A percentile compares a stretch with the other conserved stretches of the same genome.
Conservation (phyloP, 345 rosid species). For the Zanthoxylum bungeanum region DNA sequence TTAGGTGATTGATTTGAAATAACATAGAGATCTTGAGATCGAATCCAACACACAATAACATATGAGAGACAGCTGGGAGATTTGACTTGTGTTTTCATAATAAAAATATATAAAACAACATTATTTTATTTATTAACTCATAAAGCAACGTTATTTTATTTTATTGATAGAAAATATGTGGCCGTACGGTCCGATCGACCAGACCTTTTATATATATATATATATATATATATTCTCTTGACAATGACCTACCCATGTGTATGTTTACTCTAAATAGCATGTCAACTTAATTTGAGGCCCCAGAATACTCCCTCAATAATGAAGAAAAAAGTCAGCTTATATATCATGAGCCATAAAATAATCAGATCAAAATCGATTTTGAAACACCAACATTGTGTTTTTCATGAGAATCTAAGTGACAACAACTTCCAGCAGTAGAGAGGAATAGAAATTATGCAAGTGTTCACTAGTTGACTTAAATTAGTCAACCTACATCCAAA, state of each 20-base stretch:
- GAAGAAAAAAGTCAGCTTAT: neutral
- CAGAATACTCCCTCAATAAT: neutral
- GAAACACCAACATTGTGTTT: neutral
- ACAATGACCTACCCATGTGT: neutral
- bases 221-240: neutral
- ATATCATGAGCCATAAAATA: neutral
- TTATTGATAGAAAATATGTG: no score
- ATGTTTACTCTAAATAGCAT: neutral
- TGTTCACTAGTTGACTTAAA: neutral
- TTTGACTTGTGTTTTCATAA: no score
- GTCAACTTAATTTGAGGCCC: neutral
- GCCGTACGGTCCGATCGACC: no score
- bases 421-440: neutral
- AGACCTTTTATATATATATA: no score
- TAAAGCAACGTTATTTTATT: no score
- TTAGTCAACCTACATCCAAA: no score
- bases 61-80: no score
- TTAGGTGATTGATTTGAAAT: no score
- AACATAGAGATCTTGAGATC: neutral
- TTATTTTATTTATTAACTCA: no score
- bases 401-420: neutral
- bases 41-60: no score
- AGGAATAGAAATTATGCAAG: neutral
- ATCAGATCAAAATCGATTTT: neutral
- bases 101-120: no score